Evolutionary conservation across 148 eudicot species (phyloP).

Genomic region (Diospyros kaki): DNA sequence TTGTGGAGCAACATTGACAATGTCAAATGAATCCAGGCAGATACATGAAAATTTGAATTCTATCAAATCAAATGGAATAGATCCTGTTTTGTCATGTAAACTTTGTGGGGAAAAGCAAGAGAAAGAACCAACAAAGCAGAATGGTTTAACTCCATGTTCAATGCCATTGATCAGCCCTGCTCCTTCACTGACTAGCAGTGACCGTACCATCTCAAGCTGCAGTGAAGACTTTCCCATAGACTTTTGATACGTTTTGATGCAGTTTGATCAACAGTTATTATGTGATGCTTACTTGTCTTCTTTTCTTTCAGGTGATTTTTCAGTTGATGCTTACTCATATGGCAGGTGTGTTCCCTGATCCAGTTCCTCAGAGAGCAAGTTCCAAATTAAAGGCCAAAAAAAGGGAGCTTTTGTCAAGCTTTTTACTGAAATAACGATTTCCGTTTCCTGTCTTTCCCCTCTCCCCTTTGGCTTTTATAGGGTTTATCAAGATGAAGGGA

Average conservation of each 20-base stretch:
- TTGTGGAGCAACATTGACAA: constrained; percentile 17
- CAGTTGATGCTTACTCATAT: constrained; percentile 43
- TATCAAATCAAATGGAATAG: constrained; percentile 16
- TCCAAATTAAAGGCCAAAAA: neutral
- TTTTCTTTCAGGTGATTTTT: constrained; percentile 58
- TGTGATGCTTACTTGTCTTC: neutral
- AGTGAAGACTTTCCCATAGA: constrained; percentile 24
- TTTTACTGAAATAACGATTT: neutral
- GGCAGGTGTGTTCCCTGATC: constrained; percentile 38
- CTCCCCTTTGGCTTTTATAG: constrained; percentile 20
- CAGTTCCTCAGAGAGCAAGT: neutral
- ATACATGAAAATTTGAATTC: constrained; percentile 29
- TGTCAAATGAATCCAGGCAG: constrained; percentile 37
- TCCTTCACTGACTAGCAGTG: constrained; percentile 40
- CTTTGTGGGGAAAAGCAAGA: constrained; percentile 22
- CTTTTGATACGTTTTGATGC: constrained; percentile 6
- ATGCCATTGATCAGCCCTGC: constrained; percentile 26
- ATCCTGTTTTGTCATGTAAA: constrained; percentile 22
- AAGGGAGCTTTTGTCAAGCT: neutral
- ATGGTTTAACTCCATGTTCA: constrained; percentile 26
- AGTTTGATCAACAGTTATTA: neutral
- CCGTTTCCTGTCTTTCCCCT: neutral
- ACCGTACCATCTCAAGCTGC: constrained; percentile 52
- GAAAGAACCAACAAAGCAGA: constrained; percentile 22
- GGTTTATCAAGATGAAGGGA: constrained; percentile 29